Evolutionary conservation across 202 grass and related monocot genomes (phyloP).

Genomic region (Schoenoplectus tabernaemontani): DNA sequence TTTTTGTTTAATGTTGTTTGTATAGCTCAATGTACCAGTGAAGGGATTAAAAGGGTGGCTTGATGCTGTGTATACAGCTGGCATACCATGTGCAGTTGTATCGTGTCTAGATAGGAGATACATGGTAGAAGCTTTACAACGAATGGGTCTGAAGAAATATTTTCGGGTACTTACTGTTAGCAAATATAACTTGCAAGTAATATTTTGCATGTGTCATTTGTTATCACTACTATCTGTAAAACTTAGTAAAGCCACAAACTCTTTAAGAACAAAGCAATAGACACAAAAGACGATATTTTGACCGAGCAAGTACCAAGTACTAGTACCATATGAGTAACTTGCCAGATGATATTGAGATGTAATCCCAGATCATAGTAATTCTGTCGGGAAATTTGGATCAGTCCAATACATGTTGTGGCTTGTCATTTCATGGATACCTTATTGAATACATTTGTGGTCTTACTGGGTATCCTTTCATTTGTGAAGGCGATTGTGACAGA

Average conservation of each 20-base stretch:
- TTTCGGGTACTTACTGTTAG: slow-evolving; percentile 57
- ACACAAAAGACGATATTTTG: slow-evolving; percentile 8
- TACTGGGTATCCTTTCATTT: slow-evolving; percentile 8
- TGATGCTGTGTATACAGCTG: slow-evolving; percentile 74
- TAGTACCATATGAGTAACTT: background rate
- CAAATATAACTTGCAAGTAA: background rate
- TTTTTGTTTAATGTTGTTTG: slow-evolving; percentile 14
- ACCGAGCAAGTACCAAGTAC: background rate
- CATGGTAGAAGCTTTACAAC: slow-evolving; percentile 72
- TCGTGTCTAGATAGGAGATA: slow-evolving; percentile 76
- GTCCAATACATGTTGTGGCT: background rate
- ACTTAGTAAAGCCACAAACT: background rate
- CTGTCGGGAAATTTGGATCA: background rate
- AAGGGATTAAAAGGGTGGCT: slow-evolving; percentile 87
- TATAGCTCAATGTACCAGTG: slow-evolving; percentile 71
- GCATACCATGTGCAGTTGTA: slow-evolving; percentile 81
- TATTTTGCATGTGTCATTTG: background rate
- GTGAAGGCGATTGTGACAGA: slow-evolving; percentile 72
- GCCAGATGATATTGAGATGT: background rate
- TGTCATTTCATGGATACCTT: slow-evolving; percentile 1
- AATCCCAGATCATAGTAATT: background rate
- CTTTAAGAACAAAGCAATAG: background rate
- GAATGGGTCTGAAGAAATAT: slow-evolving; percentile 73
- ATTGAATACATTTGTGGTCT: slow-evolving; percentile 1
- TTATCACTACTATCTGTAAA: background rate